These are phyloP conservation scores for Histomonas meleagridis DNA, from an alignment of 208 protist genomes.

Conservation along the genomic window DNA sequence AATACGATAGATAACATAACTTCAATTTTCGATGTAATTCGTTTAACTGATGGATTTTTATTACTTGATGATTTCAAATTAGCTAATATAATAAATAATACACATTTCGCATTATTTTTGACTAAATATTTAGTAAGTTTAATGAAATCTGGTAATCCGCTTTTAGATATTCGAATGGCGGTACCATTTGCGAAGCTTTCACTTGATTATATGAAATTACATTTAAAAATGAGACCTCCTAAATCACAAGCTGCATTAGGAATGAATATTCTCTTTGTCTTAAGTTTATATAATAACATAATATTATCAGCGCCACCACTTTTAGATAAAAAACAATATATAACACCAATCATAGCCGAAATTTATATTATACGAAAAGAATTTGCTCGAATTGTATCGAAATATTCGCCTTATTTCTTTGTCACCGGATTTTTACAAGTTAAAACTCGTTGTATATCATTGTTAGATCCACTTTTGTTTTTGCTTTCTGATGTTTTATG, in stretches of 20 bases:
- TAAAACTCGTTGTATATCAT: not conserved
- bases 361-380: not conserved
- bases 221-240: not conserved
- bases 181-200: not conserved
- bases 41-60: not conserved
- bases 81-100: not conserved
- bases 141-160: not conserved
- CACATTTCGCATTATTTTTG: not conserved
- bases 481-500: not conserved
- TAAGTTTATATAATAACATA: not conserved
- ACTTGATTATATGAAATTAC: not conserved
- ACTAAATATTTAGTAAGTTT: not conserved
- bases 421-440: not conserved
- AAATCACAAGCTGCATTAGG: not conserved
- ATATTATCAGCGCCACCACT: not conserved
- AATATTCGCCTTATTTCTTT: not conserved
- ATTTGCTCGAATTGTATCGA: not conserved
- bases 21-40: not conserved
- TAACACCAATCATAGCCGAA: not conserved
- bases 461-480: not conserved
- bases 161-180: not conserved
- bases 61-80: not conserved
- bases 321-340: not conserved
- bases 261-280: not conserved
- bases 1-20: not conserved